Percentiles rank a stretch among this genome's conserved stretches.
Evolutionary conservation across 2,329 filamentous ascomycete species (phyloP).

Genomic region (Fusarium sulawesiense): DNA sequence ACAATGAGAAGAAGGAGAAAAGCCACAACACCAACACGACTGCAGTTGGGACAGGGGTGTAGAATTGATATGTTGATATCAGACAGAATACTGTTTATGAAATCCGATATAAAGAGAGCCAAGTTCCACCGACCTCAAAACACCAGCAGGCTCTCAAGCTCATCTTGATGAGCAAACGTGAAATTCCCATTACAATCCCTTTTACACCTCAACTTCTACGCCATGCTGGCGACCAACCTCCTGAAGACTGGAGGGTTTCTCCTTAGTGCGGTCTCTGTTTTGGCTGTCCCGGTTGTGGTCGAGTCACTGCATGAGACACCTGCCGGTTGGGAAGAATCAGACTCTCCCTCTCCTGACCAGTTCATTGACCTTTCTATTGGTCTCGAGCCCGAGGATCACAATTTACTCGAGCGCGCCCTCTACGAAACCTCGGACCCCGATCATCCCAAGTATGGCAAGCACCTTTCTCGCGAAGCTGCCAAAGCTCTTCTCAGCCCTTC

Average conservation of each 20-base stretch:
- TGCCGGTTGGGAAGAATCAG: slow-evolving; percentile 40
- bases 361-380: slow-evolving; percentile 49
- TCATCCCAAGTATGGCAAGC: slow-evolving; percentile 59
- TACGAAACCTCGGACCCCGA: slow-evolving; percentile 62
- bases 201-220: background rate
- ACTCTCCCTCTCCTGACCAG: slow-evolving; percentile 28
- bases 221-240: slow-evolving; percentile 19
- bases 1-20: slow-evolving; percentile 15
- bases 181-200: background rate
- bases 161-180: slow-evolving; percentile 3
- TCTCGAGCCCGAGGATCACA: slow-evolving; percentile 41
- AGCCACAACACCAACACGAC: slow-evolving; percentile 8
- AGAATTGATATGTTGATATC: background rate
- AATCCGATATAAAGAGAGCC: slow-evolving; percentile 30
- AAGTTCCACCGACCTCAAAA: background rate
- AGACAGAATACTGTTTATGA: background rate
- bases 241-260: slow-evolving; percentile 21
- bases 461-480: slow-evolving; percentile 61
- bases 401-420: slow-evolving; percentile 57
- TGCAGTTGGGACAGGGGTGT: slow-evolving; percentile 3
- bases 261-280: slow-evolving; percentile 8
- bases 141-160: background rate
- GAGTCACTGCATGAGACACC: slow-evolving; percentile 38
- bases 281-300: slow-evolving; percentile 36
- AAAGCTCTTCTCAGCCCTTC: slow-evolving; percentile 60